Percentiles rank a stretch among this genome's conserved stretches.
Evolutionary conservation across 768 basidiomycete genomes (phyloP).

Genomic region (Auriculariales sp.): DNA sequence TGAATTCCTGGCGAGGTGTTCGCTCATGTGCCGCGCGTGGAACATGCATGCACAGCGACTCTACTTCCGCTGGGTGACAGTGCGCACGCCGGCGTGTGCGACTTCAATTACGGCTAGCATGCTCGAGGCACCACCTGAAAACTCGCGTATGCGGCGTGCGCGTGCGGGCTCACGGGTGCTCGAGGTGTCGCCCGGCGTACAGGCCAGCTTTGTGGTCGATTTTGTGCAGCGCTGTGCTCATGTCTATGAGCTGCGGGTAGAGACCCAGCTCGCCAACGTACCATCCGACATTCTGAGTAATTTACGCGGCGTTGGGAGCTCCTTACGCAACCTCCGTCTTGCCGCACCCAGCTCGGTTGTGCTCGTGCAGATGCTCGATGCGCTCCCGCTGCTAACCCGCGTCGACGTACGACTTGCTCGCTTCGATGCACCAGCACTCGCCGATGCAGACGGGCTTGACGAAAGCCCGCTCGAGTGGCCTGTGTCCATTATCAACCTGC

Average conservation of each 20-base stretch:
- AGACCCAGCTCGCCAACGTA: neutral
- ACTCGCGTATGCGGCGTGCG: neutral
- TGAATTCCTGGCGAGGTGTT: slow-evolving; percentile 33
- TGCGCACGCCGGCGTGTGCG: slow-evolving; percentile 22
- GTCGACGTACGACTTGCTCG: neutral
- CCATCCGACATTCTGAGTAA: neutral
- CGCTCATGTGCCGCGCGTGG: slow-evolving; percentile 58
- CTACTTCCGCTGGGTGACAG: slow-evolving; percentile 41
- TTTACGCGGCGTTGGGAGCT: neutral
- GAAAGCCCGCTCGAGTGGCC: neutral
- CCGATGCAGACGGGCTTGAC: too few species aligned
- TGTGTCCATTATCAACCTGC: neutral
- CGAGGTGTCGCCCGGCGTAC: neutral
- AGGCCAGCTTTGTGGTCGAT: neutral
- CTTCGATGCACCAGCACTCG: too few species aligned
- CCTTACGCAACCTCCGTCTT: neutral
- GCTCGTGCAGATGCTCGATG: neutral
- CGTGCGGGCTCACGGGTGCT: neutral
- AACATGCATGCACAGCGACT: slow-evolving; percentile 47
- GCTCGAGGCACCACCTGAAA: neutral
- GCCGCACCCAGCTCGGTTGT: neutral
- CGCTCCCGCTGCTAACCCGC: neutral
- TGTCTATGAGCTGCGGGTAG: neutral
- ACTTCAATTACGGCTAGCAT: neutral
- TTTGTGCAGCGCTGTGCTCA: neutral